A percentile compares a stretch with the other conserved stretches of the same genome.
phyloP scores from a whole-genome alignment of 208 protist genomes.

The Trypanosoma theileri region DNA sequence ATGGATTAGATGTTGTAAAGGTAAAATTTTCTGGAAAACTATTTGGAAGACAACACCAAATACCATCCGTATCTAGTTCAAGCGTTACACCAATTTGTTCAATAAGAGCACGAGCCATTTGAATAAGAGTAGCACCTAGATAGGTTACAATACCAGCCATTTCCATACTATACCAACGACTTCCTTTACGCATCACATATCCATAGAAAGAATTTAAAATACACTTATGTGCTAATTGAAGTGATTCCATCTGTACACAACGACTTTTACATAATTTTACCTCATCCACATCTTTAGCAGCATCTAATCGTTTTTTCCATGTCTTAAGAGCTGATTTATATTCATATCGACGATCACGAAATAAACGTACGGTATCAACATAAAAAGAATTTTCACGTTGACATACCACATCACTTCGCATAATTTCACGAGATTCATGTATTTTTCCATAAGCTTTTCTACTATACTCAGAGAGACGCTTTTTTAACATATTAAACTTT shows the following conservation, averaged over 20 bases:
- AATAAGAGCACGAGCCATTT: constrained; percentile 95
- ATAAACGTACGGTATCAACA: constrained; percentile 98
- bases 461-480: constrained; percentile 96
- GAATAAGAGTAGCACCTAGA: constrained; percentile 99
- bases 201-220: constrained; percentile 99
- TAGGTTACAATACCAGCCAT: constrained; percentile 99
- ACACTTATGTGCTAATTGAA: constrained; percentile 99
- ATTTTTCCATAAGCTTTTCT: constrained; percentile 97
- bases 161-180: constrained; percentile 99
- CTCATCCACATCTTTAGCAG: constrained; percentile 83
- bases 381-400: constrained; percentile 99
- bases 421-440: constrained; percentile 91
- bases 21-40: constrained; percentile 98
- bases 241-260: constrained; percentile 99
- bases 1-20: constrained; percentile 67
- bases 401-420: constrained; percentile 96
- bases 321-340: constrained; percentile 98
- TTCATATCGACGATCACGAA: constrained; percentile 99
- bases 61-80: constrained; percentile 99
- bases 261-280: constrained; percentile 89
- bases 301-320: constrained; percentile 92
- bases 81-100: constrained; percentile 98
- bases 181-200: constrained; percentile 98
- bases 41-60: constrained; percentile 99
- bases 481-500: constrained; percentile 93